phyloP scores from a whole-genome alignment of 2,329 filamentous ascomycete species.

The Alternaria dauci region DNA sequence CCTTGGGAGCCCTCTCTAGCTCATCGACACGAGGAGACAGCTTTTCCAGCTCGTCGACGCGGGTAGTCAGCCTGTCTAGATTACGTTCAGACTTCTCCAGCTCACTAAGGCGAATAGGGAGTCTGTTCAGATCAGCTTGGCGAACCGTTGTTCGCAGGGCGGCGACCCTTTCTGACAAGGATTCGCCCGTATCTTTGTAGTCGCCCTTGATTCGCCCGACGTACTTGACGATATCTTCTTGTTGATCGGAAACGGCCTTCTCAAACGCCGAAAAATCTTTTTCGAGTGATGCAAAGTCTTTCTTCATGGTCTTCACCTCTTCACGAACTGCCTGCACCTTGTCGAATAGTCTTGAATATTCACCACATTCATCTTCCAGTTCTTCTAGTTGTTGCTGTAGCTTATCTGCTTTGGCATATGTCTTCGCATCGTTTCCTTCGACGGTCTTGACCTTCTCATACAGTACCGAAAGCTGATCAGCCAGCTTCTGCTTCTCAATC shows the following conservation, averaged over 20 bases:
- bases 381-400: background rate
- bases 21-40: background rate
- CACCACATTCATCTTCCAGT: background rate
- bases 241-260: background rate
- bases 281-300: background rate
- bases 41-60: background rate
- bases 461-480: constrained; percentile 4
- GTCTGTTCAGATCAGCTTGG: background rate
- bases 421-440: background rate
- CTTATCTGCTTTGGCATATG: background rate
- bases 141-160: background rate
- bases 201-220: background rate
- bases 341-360: background rate
- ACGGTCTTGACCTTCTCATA: background rate
- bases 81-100: background rate
- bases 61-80: background rate
- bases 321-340: background rate
- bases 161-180: background rate
- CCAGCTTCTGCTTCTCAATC: background rate
- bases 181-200: background rate
- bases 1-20: background rate
- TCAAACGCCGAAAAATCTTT: background rate
- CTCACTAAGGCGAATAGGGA: background rate
- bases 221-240: background rate
- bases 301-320: background rate